A percentile compares a stretch with the other conserved stretches of the same genome.
phyloP scores from a whole-genome alignment of 176 grass and related monocot species.

The Phoenix dactylifera region DNA sequence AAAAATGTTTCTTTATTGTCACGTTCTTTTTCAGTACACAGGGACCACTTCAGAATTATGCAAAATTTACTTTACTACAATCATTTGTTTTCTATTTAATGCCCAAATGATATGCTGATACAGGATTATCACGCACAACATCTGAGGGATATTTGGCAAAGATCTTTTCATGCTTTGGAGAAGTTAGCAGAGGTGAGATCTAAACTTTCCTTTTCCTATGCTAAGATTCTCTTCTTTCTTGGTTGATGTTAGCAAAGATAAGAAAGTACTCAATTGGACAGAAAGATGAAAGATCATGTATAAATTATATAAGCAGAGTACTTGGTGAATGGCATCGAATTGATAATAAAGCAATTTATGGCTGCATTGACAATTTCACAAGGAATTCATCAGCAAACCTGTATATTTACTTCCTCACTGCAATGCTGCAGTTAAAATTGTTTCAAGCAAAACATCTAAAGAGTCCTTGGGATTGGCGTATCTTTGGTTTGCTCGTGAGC shows the following conservation, averaged over 20 bases:
- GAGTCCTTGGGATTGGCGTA: slow-evolving; percentile 9
- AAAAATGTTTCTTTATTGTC: no score
- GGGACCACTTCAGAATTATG: background rate
- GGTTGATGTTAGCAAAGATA: no score
- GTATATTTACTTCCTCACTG: background rate
- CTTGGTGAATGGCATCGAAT: no score
- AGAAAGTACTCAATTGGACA: no score
- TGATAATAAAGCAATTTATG: no score
- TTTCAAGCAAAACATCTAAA: slow-evolving; percentile 1
- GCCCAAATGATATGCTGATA: background rate
- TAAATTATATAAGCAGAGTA: no score
- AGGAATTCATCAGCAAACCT: no score
- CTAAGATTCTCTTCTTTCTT: no score
- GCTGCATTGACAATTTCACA: no score
- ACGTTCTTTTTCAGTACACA: background rate
- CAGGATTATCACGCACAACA: slow-evolving; percentile 7
- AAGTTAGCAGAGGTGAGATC: slow-evolving; percentile 1
- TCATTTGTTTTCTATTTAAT: no score
- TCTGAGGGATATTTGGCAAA: slow-evolving; percentile 11
- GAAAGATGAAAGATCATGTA: no score
- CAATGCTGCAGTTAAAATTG: background rate
- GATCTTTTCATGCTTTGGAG: slow-evolving; percentile 12
- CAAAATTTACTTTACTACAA: background rate
- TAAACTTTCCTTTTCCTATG: no score
- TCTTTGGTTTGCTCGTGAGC: slow-evolving; percentile 8